Evolutionary conservation across 73 alveolate species (phyloP).

Genomic region (Effrenium voratum): DNA sequence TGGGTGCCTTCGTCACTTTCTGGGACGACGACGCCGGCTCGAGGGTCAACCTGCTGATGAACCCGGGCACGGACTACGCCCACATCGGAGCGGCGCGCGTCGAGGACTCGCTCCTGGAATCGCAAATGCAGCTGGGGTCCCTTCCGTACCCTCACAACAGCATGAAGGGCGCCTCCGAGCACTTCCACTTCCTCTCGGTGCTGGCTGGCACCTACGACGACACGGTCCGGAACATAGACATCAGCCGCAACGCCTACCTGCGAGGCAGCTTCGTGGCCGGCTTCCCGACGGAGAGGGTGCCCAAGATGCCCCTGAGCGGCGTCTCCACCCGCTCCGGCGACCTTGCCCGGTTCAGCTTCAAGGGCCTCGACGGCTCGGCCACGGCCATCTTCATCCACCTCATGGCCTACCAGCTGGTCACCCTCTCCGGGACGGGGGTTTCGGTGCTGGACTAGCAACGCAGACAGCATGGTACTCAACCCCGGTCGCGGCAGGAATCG

Average conservation of each 20-base stretch:
- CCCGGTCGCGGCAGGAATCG: too few relatives aligned
- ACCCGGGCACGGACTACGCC: neutral
- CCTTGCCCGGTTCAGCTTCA: too few relatives aligned
- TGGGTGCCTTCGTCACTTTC: neutral
- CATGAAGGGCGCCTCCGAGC: neutral
- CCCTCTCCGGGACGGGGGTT: too few relatives aligned
- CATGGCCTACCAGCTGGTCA: neutral
- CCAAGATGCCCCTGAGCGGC: neutral
- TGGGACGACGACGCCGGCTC: too few relatives aligned
- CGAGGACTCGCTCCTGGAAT: neutral
- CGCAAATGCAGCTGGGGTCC: neutral
- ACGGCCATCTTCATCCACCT: neutral
- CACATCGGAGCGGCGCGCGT: too few relatives aligned
- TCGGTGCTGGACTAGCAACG: too few relatives aligned
- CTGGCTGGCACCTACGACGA: neutral
- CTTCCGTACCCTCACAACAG: neutral
- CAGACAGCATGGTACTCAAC: too few relatives aligned
- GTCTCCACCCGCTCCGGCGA: neutral
- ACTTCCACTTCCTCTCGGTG: neutral
- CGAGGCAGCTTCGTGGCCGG: neutral
- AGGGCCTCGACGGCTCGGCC: neutral
- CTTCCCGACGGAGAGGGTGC: neutral
- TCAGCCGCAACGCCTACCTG: neutral
- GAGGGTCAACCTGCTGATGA: neutral
- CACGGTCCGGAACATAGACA: neutral